Percentiles rank a stretch among this genome's conserved stretches.
Conservation (phyloP, 2,329 filamentous ascomycete genomes). For the Ophiostoma angusticollis region DNA sequence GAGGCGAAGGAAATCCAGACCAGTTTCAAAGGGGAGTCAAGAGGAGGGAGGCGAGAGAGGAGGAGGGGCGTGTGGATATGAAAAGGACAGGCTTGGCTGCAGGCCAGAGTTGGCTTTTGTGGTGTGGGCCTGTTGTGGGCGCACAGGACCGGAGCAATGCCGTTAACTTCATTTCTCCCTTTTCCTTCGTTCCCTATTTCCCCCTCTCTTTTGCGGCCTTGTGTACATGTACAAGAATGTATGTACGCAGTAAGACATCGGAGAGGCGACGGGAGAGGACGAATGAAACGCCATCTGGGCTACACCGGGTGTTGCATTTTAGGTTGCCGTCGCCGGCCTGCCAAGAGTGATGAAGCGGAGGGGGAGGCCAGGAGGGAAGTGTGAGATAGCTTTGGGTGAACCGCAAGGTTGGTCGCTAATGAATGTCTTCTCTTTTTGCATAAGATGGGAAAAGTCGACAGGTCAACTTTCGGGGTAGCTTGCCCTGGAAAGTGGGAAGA, state of each 20-base stretch:
- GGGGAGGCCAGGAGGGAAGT: not conserved
- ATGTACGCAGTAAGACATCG: conserved; percentile 21
- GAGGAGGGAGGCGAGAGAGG: not conserved
- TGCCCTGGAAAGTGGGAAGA: too few species aligned
- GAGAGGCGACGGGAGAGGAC: conserved; percentile 10
- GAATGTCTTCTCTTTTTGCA: not conserved
- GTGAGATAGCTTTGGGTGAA: conserved; percentile 2
- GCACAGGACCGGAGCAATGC: too few species aligned
- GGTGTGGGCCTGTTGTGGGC: not conserved
- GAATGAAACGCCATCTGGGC: conserved; percentile 1
- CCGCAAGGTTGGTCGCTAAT: not conserved
- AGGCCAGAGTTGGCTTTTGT: not conserved
- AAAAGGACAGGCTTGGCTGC: not conserved
- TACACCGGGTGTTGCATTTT: conserved; percentile 2
- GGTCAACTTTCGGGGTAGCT: not conserved
- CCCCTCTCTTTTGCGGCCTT: too few species aligned
- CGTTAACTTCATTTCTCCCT: too few species aligned
- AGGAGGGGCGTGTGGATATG: conserved; percentile 2
- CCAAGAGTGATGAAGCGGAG: not conserved
- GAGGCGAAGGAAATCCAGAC: conserved; percentile 6
- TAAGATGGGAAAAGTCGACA: not conserved
- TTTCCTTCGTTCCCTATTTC: too few species aligned
- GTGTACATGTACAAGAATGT: too few species aligned
- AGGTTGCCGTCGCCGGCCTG: not conserved
- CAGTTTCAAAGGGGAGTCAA: conserved; percentile 6